phyloP scores from a whole-genome alignment of 371 early-diverging fungal species.

The Circinella minor region DNA sequence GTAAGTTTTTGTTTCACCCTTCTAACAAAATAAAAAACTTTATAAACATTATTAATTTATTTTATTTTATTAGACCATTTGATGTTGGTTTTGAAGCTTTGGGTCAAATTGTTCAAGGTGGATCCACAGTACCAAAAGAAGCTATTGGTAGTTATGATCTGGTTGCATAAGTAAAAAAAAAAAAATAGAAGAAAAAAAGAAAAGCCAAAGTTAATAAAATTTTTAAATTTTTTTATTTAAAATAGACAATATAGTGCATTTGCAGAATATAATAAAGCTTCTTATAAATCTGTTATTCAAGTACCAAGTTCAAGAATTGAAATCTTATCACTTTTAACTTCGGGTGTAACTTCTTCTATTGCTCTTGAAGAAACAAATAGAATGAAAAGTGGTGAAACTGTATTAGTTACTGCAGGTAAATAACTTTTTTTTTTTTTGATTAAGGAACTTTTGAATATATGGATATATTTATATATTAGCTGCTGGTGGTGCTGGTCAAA shows the following conservation, averaged over 20 bases:
- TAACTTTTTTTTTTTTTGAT: no score
- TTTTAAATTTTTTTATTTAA: not conserved
- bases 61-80: constrained; percentile 49
- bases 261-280: constrained; percentile 49
- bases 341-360: constrained; percentile 62
- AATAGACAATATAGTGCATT: constrained; percentile 60
- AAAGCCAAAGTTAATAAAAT: no score
- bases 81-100: constrained; percentile 66
- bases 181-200: not conserved
- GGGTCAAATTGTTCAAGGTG: constrained; percentile 58
- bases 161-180: constrained; percentile 24
- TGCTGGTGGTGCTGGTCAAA: constrained; percentile 58
- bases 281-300: constrained; percentile 36
- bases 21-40: no score
- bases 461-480: constrained; percentile 21
- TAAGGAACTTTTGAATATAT: no score
- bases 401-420: constrained; percentile 47
- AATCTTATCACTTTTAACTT: constrained; percentile 50
- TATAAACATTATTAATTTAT: no score
- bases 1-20: constrained; percentile 29
- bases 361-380: constrained; percentile 39
- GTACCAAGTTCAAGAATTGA: constrained; percentile 36
- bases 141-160: constrained; percentile 41
- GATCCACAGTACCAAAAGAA: constrained; percentile 36
- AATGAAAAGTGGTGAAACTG: constrained; percentile 45